Percentiles rank a stretch among this genome's conserved stretches.
phyloP scores from a whole-genome alignment of 805 yeast genomes.

The Priceomyces fermenticarens region DNA sequence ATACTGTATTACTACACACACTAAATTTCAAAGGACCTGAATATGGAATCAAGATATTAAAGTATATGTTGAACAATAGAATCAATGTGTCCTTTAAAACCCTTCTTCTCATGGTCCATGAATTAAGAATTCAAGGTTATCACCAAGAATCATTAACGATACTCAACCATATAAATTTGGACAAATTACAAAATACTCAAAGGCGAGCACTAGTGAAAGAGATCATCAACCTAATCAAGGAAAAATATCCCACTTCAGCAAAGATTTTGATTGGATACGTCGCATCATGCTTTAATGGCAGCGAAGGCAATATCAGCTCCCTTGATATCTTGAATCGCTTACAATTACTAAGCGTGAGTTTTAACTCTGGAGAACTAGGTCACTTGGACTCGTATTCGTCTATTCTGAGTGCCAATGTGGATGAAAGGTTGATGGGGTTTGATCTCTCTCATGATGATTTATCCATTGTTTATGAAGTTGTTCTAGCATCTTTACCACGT shows the following conservation, averaged over 20 bases:
- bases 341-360: slow-evolving; percentile 21
- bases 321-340: slow-evolving; percentile 24
- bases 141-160: slow-evolving; percentile 33
- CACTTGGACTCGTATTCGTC: slow-evolving; percentile 9
- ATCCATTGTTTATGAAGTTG: slow-evolving; percentile 21
- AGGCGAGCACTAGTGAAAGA: slow-evolving; percentile 23
- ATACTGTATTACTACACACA: slow-evolving; percentile 26
- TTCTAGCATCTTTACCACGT: slow-evolving; percentile 14
- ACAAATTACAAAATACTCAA: slow-evolving; percentile 14
- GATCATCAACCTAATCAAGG: slow-evolving; percentile 27
- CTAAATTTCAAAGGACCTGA: slow-evolving; percentile 38
- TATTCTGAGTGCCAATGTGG: slow-evolving; percentile 31
- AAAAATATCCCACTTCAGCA: slow-evolving; percentile 29
- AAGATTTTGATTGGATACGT: slow-evolving; percentile 36
- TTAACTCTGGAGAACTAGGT: slow-evolving; percentile 18
- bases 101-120: slow-evolving; percentile 25
- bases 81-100: slow-evolving; percentile 22
- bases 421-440: slow-evolving; percentile 19
- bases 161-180: slow-evolving; percentile 28
- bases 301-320: slow-evolving; percentile 8
- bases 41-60: slow-evolving; percentile 28
- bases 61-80: slow-evolving; percentile 27
- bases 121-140: slow-evolving; percentile 25
- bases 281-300: slow-evolving; percentile 22
- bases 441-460: slow-evolving; percentile 18